Percentiles rank a stretch among this genome's conserved stretches.
These are phyloP conservation scores for Leishmania major DNA, from an alignment of 208 protist species.

Conservation along the genomic window DNA sequence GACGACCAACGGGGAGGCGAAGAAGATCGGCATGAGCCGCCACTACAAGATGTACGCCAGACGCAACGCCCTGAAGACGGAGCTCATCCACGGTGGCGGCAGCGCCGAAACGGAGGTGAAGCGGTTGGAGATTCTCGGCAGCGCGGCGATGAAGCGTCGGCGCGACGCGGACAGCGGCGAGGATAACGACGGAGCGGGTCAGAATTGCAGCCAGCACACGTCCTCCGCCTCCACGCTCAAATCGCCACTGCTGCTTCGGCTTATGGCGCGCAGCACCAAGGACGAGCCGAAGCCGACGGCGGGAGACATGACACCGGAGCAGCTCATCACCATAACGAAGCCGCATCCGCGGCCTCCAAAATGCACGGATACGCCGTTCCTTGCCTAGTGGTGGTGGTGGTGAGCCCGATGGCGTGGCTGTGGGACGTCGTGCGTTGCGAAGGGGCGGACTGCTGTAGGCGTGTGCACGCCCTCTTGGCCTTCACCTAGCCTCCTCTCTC, in stretches of 20 bases:
- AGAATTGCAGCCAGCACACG: not conserved
- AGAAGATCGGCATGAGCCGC: constrained; percentile 45
- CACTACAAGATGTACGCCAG: constrained; percentile 88
- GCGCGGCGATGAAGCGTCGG: constrained; percentile 46
- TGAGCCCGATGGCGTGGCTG: not conserved
- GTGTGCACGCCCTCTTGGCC: not conserved
- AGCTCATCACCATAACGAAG: constrained; percentile 72
- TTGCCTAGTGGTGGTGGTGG: constrained; percentile 15
- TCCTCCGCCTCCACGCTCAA: constrained; percentile 42
- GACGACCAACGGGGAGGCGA: constrained; percentile 15
- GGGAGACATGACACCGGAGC: constrained; percentile 26
- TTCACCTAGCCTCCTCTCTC: not conserved
- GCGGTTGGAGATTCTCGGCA: constrained; percentile 65
- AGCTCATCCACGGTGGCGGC: constrained; percentile 55
- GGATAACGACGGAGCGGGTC: not conserved
- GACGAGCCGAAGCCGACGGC: constrained; percentile 67
- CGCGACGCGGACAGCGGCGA: constrained; percentile 15
- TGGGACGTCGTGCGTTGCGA: not conserved
- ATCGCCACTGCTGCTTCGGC: constrained; percentile 67
- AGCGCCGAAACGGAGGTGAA: constrained; percentile 37
- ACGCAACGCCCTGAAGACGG: constrained; percentile 84
- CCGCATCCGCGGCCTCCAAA: constrained; percentile 74
- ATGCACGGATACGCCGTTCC: constrained; percentile 84
- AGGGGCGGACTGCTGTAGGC: not conserved
- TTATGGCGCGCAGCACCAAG: constrained; percentile 68